Evolutionary conservation across 345 rosid genomes (phyloP), one percentile per base, ranked within the genome.

Genomic region (Salix caprea): DNA sequence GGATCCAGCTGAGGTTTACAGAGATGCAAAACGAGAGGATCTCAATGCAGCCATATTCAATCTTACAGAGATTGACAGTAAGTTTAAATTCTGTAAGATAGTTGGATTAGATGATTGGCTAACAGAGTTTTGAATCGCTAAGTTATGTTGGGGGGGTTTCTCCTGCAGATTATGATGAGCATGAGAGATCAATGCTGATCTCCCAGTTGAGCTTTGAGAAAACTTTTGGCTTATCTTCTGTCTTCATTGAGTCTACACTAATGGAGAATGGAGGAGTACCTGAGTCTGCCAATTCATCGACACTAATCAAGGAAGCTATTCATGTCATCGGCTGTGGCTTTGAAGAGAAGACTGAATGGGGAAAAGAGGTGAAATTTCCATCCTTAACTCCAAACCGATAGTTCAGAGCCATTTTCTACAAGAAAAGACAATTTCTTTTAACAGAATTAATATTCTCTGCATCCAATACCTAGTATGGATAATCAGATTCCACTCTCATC

Each of bases 281-380:
- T 32, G 99, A 93, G 50, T 92, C 99, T 54, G 94, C 75, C 65
- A 89, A 93, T 83, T 88, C 98, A 0, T 86, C 97, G 58, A 90
- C 87, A 18, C 89, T 93, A 30, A 93, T 96, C 86, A 91, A 87
- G 82, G 99, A 96, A 90, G 99, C 99, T 70, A 96, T 96, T 76
- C 99, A 93, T 78, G 99, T 93, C 79, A 96, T 96, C 74, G 84
- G 98, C 80, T 93, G 98, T 30, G 90, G 99, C 70, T 93, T 93
- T 14, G 99, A 96, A 87, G 99, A 93, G 82, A 96, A 96, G 83
- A 90, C 95, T 6, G 92, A 85, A 77, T 96, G 99, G 98, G 98
- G 99, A 73, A 96, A 93, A 93, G 99, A 96, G 96, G 98, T 95
- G 71, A 72, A 50, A 21, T 24, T 75, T 37, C 76, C 65, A 19